phyloP scores from a whole-genome alignment of 306 rosid genomes.

The Corylus americana region DNA sequence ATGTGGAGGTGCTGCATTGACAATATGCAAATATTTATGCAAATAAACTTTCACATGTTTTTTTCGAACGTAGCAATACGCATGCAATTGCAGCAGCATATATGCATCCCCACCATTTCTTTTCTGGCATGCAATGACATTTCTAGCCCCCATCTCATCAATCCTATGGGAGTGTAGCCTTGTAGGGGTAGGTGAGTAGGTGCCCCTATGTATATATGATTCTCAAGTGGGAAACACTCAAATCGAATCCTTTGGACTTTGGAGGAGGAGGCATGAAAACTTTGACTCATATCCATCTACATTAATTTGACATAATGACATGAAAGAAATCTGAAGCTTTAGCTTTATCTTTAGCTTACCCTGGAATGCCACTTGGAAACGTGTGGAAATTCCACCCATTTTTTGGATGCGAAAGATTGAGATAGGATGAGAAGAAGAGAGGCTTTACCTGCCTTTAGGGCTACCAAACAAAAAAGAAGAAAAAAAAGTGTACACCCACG shows the following conservation, averaged over 20 bases:
- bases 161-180: no score
- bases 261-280: no score
- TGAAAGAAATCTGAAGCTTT: neutral
- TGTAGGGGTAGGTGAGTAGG: no score
- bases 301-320: no score
- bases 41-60: neutral
- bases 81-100: neutral
- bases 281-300: neutral
- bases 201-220: no score
- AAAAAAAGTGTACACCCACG: neutral
- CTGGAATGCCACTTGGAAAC: conserved; percentile 30
- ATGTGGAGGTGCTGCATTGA: conserved; percentile 37
- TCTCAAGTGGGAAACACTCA: no score
- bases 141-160: no score
- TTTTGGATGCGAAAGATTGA: conserved; percentile 29
- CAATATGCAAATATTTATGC: neutral
- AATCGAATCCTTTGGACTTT: no score
- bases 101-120: neutral
- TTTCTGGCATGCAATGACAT: no score
- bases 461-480: conserved; percentile 12
- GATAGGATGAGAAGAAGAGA: conserved; percentile 30
- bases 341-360: neutral
- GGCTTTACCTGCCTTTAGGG: conserved; percentile 21
- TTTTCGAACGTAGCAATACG: conserved; percentile 6
- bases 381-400: neutral